A percentile compares a stretch with the other conserved stretches of the same genome.
phyloP scores from a whole-genome alignment of 176 grass and related monocot genomes.

The Oryza australiensis region DNA sequence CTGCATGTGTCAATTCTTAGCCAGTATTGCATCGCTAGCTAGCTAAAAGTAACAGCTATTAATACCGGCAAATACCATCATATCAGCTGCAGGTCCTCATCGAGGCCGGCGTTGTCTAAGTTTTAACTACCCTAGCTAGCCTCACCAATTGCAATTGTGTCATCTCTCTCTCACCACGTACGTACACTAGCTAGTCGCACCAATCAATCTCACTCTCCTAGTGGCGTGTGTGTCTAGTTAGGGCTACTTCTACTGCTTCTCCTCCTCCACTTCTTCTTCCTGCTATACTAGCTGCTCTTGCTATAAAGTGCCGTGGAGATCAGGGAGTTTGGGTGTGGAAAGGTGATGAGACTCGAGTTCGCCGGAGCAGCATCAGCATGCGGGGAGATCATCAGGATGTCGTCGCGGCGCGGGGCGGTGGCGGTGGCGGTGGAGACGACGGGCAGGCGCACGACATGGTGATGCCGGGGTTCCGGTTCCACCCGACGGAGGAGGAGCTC shows the following conservation, averaged over 20 bases:
- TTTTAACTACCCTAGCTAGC: conserved; percentile 30
- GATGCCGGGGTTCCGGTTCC: conserved; percentile 99
- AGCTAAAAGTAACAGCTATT: conserved; percentile 49
- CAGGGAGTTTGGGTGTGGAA: neutral
- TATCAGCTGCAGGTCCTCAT: conserved; percentile 22
- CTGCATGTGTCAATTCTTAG: neutral
- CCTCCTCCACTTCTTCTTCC: neutral
- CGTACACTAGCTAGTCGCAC: conserved; percentile 39
- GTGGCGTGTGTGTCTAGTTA: conserved; percentile 51
- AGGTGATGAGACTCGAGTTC: conserved; percentile 44
- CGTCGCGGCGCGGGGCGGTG: conserved; percentile 17
- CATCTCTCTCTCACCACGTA: neutral
- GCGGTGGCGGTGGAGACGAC: conserved; percentile 40
- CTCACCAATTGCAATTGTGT: no score
- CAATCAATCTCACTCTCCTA: conserved; percentile 43
- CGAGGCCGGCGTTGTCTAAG: conserved; percentile 31
- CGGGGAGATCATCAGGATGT: conserved; percentile 26
- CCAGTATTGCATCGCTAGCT: neutral
- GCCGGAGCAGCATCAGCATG: conserved; percentile 35
- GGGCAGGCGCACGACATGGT: conserved; percentile 64
- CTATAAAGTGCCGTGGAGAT: conserved; percentile 46
- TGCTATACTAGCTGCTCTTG: neutral
- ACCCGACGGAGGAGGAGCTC: conserved; percentile 97
- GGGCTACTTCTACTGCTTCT: conserved; percentile 31
- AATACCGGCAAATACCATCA: conserved; percentile 23